Percentiles rank a stretch among this genome's conserved stretches.
phyloP scores from a whole-genome alignment of 2,329 filamentous ascomycete genomes.

The Dothistroma septosporum region DNA sequence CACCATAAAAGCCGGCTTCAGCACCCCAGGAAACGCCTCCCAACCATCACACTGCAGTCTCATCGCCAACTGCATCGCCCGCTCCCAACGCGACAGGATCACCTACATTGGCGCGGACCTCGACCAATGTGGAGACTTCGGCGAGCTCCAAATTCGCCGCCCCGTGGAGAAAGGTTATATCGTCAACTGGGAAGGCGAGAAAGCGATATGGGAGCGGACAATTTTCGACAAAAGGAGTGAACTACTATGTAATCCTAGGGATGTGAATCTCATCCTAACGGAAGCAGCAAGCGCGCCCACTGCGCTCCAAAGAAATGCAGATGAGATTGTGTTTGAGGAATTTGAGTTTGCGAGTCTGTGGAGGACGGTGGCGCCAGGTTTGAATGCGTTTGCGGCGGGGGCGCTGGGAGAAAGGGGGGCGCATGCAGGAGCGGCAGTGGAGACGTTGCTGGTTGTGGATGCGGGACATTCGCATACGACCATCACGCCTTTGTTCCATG shows the following conservation, averaged over 20 bases:
- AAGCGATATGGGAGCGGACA: slow-evolving; percentile 89
- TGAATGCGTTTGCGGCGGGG: slow-evolving; percentile 29
- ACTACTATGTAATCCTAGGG: slow-evolving; percentile 63
- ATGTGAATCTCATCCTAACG: slow-evolving; percentile 78
- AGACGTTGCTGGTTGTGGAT: slow-evolving; percentile 78
- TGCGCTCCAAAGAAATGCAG: slow-evolving; percentile 79
- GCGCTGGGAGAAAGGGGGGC: slow-evolving; percentile 18
- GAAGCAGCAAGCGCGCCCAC: slow-evolving; percentile 82
- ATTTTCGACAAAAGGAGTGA: slow-evolving; percentile 60
- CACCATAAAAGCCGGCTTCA: slow-evolving; percentile 85
- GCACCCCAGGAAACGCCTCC: slow-evolving; percentile 21
- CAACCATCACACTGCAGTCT: slow-evolving; percentile 56
- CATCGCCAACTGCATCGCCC: slow-evolving; percentile 85
- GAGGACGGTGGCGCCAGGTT: slow-evolving; percentile 42
- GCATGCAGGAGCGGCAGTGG: not conserved
- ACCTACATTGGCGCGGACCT: slow-evolving; percentile 78
- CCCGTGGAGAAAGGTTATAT: slow-evolving; percentile 93
- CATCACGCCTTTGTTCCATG: slow-evolving; percentile 78
- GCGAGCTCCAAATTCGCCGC: slow-evolving; percentile 78
- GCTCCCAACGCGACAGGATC: slow-evolving; percentile 68
- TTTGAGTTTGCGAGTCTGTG: slow-evolving; percentile 88
- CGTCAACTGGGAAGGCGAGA: slow-evolving; percentile 94
- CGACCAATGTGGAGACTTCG: slow-evolving; percentile 77
- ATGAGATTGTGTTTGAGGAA: slow-evolving; percentile 96
- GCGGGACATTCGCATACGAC: slow-evolving; percentile 92